These are phyloP conservation scores for Pythium guiyangense DNA, from an alignment of 352 stramenopile genomes.

Conservation along the genomic window DNA sequence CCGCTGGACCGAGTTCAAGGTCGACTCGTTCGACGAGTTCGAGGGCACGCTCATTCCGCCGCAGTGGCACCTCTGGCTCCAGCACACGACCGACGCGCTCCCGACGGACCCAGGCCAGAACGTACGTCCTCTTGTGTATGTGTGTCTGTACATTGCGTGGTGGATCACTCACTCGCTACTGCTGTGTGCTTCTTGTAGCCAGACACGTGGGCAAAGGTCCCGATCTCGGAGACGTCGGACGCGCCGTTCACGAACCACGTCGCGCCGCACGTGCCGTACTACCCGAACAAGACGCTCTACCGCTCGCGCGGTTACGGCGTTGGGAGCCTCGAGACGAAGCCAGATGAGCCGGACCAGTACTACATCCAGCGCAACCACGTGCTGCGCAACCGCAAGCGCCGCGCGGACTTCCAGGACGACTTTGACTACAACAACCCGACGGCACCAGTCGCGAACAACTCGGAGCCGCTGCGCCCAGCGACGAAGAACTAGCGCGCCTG, in stretches of 20 bases:
- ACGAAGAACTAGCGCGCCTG: constrained; percentile 50
- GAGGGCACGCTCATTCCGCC: constrained; percentile 73
- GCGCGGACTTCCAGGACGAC: constrained; percentile 57
- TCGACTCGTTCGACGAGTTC: constrained; percentile 77
- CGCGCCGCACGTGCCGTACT: constrained; percentile 58
- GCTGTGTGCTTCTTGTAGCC: constrained; percentile 22
- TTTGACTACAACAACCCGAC: constrained; percentile 85
- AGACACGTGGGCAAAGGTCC: constrained; percentile 61
- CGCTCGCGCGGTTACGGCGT: constrained; percentile 78
- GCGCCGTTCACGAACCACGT: constrained; percentile 71
- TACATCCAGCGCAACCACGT: constrained; percentile 79
- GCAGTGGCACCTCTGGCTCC: constrained; percentile 85
- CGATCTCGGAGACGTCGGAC: constrained; percentile 50
- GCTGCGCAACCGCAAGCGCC: constrained; percentile 62
- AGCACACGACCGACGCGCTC: constrained; percentile 69
- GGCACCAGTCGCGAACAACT: constrained; percentile 30
- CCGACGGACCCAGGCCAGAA: constrained; percentile 59
- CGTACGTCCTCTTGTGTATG: constrained; percentile 18
- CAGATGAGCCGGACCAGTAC: constrained; percentile 72
- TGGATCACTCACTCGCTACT: neutral
- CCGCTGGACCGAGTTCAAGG: constrained; percentile 82
- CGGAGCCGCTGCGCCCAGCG: constrained; percentile 45
- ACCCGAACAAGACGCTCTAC: constrained; percentile 73
- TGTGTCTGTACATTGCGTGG: neutral
- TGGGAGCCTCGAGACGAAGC: constrained; percentile 53